A percentile compares a stretch with the other conserved stretches of the same genome.
phyloP scores from a whole-genome alignment of 2,329 filamentous ascomycete species.

The Trichoderma lentiforme region DNA sequence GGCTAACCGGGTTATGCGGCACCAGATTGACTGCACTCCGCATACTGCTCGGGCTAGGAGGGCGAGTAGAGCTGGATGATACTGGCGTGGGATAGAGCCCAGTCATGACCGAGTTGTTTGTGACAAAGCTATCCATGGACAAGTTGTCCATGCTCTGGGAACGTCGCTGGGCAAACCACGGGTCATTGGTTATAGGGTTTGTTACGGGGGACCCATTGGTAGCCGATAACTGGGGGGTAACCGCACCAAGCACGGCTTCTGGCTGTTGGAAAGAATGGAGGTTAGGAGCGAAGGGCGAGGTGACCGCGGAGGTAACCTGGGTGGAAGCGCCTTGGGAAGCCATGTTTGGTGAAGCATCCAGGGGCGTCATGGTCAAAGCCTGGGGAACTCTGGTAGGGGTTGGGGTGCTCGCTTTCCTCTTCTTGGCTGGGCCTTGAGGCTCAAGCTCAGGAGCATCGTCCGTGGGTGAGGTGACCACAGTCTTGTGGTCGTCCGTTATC shows the following conservation, averaged over 20 bases:
- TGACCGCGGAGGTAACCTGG: conserved; percentile 37
- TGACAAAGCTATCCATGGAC: not conserved
- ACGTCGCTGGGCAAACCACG: conserved; percentile 55
- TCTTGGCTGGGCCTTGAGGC: conserved; percentile 64
- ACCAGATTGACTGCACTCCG: conserved; percentile 44
- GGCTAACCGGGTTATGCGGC: conserved; percentile 43
- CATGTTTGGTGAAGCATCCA: conserved; percentile 57
- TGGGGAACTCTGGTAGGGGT: conserved; percentile 64
- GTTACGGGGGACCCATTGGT: conserved; percentile 63
- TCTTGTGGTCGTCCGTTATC: conserved; percentile 98
- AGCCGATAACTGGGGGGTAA: conserved; percentile 41
- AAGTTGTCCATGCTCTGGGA: conserved; percentile 65
- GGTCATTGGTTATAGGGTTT: conserved; percentile 53
- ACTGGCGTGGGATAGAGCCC: conserved; percentile 68
- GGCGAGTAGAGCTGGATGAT: conserved; percentile 72
- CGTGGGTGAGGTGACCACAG: conserved; percentile 45
- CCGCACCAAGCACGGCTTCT: conserved; percentile 46
- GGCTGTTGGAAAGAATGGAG: conserved; percentile 42
- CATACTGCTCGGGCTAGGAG: conserved; percentile 65
- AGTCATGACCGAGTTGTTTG: conserved; percentile 42
- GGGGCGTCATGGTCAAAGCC: conserved; percentile 75
- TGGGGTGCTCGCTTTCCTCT: conserved; percentile 66
- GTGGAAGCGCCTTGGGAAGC: conserved; percentile 33
- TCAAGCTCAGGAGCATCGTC: not conserved
- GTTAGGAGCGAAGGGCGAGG: conserved; percentile 54